phyloP scores from a whole-genome alignment of 331 rosid genomes.

The Rhamnella rubrinervis region DNA sequence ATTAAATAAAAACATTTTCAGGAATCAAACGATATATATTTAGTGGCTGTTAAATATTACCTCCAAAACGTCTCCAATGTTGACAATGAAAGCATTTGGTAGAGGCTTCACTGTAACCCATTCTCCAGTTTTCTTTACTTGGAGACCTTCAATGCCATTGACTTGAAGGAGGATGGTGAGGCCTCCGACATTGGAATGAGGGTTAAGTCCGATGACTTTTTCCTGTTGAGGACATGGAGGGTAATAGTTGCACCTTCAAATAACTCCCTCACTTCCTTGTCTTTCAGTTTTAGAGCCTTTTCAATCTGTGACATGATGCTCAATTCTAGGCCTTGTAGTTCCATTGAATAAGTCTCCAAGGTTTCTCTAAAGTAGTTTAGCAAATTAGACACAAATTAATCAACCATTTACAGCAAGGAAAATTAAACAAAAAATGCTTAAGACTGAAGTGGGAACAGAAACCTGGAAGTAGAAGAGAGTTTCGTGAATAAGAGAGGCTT shows the following conservation, averaged over 20 bases:
- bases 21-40: too few relatives aligned
- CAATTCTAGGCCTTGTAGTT: slow-evolving; percentile 15
- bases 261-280: neutral
- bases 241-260: slow-evolving; percentile 28
- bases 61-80: slow-evolving; percentile 37
- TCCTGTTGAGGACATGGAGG: slow-evolving; percentile 32
- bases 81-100: slow-evolving; percentile 33
- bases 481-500: slow-evolving; percentile 20
- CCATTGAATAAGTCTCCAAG: slow-evolving; percentile 13
- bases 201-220: slow-evolving; percentile 17
- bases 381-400: too few relatives aligned
- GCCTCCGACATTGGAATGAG: slow-evolving; percentile 22
- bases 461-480: slow-evolving; percentile 28
- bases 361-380: slow-evolving; percentile 12
- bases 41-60: neutral
- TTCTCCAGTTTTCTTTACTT: slow-evolving; percentile 29
- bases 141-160: slow-evolving; percentile 31
- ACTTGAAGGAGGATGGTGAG: slow-evolving; percentile 31
- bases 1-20: too few relatives aligned
- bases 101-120: slow-evolving; percentile 36
- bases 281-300: slow-evolving; percentile 22
- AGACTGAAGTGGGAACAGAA: neutral
- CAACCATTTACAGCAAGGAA: too few relatives aligned
- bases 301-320: slow-evolving; percentile 2
- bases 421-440: neutral